These are phyloP conservation scores for Jackrogersella minutella DNA, from an alignment of 495 filamentous ascomycete genomes.

Conservation along the genomic window DNA sequence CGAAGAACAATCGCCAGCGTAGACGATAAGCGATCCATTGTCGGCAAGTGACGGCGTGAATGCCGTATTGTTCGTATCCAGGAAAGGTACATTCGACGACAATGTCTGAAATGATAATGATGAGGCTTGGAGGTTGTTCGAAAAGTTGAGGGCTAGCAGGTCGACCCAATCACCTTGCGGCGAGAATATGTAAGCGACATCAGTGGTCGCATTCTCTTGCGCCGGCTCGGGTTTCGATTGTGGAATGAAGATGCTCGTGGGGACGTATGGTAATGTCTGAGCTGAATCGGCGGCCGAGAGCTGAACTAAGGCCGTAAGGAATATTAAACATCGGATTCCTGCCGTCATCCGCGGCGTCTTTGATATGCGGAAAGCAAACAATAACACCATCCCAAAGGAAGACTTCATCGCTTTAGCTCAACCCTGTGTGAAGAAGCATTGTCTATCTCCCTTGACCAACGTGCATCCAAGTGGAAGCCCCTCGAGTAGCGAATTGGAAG, in stretches of 20 bases:
- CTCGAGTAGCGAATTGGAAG: conserved; percentile 17
- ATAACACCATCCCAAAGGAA: conserved; percentile 38
- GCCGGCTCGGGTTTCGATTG: conserved; percentile 54
- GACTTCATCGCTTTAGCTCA: conserved; percentile 41
- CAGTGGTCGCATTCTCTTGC: conserved; percentile 28
- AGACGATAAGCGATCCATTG: conserved; percentile 71
- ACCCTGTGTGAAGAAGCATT: conserved; percentile 40
- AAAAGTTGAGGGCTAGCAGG: conserved; percentile 72
- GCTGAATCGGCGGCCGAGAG: conserved; percentile 30
- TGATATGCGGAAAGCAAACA: conserved; percentile 39
- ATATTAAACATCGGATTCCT: conserved; percentile 34
- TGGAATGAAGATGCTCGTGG: conserved; percentile 70
- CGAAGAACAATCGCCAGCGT: conserved; percentile 70
- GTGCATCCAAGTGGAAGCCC: conserved; percentile 9
- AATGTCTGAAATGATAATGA: conserved; percentile 65
- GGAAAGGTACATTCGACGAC: conserved; percentile 71
- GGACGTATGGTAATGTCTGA: conserved; percentile 73
- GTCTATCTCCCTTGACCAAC: conserved; percentile 11
- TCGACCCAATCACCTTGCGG: conserved; percentile 54
- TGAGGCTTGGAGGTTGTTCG: conserved; percentile 59
- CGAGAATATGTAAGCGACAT: conserved; percentile 67
- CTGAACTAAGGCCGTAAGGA: conserved; percentile 27
- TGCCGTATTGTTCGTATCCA: conserved; percentile 53
- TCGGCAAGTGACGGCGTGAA: conserved; percentile 71
- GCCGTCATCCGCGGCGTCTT: conserved; percentile 29